Percentiles rank a stretch among this genome's conserved stretches.
Conservation (phyloP, 495 filamentous ascomycete species). For the Corynascus novoguineensis region DNA sequence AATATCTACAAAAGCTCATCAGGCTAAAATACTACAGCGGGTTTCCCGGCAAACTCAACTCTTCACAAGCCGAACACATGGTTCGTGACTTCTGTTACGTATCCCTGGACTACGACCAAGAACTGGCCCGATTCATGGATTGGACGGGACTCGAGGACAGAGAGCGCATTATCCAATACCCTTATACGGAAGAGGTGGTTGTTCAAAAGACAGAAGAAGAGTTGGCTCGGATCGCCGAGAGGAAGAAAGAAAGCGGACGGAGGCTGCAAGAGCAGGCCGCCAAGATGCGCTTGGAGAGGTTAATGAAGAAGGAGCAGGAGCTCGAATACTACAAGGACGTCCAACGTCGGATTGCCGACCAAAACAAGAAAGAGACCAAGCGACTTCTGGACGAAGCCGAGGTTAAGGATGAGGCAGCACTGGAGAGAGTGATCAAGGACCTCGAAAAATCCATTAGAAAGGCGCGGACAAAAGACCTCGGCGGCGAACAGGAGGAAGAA, state of each 20-base stretch:
- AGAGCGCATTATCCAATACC: conserved; percentile 83
- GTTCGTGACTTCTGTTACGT: conserved; percentile 88
- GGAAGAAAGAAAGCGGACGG: conserved; percentile 86
- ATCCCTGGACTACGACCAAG: conserved; percentile 71
- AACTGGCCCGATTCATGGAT: conserved; percentile 69
- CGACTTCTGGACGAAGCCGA: conserved; percentile 83
- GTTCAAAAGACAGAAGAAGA: conserved; percentile 91
- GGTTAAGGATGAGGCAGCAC: conserved; percentile 76
- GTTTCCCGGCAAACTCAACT: conserved; percentile 77
- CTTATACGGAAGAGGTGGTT: conserved; percentile 83
- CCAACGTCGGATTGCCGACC: conserved; percentile 55
- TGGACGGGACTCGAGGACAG: conserved; percentile 85
- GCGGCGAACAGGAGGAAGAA: conserved; percentile 69
- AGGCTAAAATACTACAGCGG: conserved; percentile 81
- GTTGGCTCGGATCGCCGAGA: conserved; percentile 77
- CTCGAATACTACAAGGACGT: conserved; percentile 88
- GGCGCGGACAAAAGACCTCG: conserved; percentile 86
- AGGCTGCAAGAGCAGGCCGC: conserved; percentile 93
- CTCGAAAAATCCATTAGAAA: conserved; percentile 83
- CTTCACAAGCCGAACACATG: conserved; percentile 79
- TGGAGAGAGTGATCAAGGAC: conserved; percentile 77
- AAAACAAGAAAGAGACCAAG: conserved; percentile 83
- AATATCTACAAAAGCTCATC: conserved; percentile 85
- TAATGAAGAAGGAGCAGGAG: conserved; percentile 93
- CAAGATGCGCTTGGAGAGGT: conserved; percentile 89